Base-by-base conservation (phyloP, 805 yeast genomes). In the Metschnikowia corniflorae region DNA sequence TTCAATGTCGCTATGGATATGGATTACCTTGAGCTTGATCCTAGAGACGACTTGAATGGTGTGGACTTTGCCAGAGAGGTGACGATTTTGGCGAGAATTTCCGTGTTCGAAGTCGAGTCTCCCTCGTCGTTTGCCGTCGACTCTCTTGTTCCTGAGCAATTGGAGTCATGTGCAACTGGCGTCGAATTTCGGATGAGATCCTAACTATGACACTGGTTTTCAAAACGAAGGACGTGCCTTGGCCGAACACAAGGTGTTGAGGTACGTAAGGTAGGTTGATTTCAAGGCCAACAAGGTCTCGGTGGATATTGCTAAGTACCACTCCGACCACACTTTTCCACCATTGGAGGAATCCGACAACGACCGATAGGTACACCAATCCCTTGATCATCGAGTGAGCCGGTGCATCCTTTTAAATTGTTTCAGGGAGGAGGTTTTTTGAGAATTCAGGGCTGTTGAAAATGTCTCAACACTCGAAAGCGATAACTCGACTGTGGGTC, bases 1-100 rank as follows among this genome's bases (percentile, higher is more conserved):
- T 97, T 93, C 40, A 71, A 75, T 46, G 79, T 80, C 31, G 98
- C 99, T 35, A 91, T 89, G 67, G 65, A 80, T 34, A 71, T 87
- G 48, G 99, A 98, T 34, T 93, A 87, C 75, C 91, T 97, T 27
- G 98, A 93, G 68, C 99, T 98, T 33, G 99, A 93, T 63, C 98
- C 99, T 63, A 82, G 99, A 68, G 99, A 93, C 62, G 99, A 93
- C 60, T 77, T 93, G 63, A 93, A 91, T 63, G 99, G 99, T 37
- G 75, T 93, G 60, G 99, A 93, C 58, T 96, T 93, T 43, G 99
- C 99, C 29, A 83, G 99, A 75, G 93, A 93, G 65, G 96, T 93
- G 20, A 88, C 98, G 17, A 93, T 93, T 48, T 76, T 93, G 46
- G 95, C 96, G 31, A 84, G 99, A 72, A 75, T 93, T 36, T 74